Conservation (phyloP, 2,329 filamentous ascomycete species). For the Verticillium longisporum region DNA sequence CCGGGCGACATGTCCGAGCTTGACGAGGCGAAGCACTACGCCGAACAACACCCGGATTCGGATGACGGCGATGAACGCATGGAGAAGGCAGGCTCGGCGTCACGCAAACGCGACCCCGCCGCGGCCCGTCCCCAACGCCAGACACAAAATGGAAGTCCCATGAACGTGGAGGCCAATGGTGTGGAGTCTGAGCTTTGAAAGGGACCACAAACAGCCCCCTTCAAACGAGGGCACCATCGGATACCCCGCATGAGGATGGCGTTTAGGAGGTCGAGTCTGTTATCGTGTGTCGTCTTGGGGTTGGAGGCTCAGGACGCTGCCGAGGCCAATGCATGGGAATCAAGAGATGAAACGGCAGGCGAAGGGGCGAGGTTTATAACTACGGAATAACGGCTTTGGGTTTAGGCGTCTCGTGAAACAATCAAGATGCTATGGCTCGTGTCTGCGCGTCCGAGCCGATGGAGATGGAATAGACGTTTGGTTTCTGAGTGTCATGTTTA, state of each 20-base stretch:
- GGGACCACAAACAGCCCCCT: neutral
- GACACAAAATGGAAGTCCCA: constrained; percentile 48
- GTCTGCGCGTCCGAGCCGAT: neutral
- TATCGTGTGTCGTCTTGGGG: neutral
- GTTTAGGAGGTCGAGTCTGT: neutral
- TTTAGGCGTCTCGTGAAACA: neutral
- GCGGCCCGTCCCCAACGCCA: constrained; percentile 34
- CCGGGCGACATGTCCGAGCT: constrained; percentile 74
- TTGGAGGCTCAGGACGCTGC: neutral
- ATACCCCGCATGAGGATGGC: neutral
- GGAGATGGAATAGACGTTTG: neutral
- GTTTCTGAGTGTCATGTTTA: neutral
- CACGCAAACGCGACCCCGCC: constrained; percentile 36
- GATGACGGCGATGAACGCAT: constrained; percentile 51
- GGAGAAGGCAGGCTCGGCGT: constrained; percentile 32
- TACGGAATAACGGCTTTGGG: neutral
- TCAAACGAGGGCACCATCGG: neutral
- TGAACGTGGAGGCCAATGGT: constrained; percentile 47
- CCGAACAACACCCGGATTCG: constrained; percentile 44
- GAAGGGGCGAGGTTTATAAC: neutral
- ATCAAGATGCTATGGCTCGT: neutral
- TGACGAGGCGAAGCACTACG: constrained; percentile 64
- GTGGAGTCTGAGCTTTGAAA: constrained; percentile 47
- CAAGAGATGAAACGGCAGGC: neutral
- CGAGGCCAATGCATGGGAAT: neutral